A percentile compares a stretch with the other conserved stretches of the same genome.
Evolutionary conservation across 139 green algal genomes (phyloP).

Genomic region (Picochlorum sp.): DNA sequence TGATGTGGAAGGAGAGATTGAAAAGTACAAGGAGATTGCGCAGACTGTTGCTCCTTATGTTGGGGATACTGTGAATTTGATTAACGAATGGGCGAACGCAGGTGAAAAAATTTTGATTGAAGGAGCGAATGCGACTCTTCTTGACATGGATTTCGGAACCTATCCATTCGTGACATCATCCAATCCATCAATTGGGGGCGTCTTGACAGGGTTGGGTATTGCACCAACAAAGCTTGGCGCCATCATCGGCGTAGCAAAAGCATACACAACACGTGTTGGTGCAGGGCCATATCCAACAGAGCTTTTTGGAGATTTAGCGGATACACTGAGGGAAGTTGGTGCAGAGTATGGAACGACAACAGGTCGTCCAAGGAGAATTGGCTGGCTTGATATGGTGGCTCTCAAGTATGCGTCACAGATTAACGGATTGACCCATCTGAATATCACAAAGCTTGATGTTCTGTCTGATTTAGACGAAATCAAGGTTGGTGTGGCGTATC

Average conservation of each 20-base stretch:
- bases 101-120: conserved; percentile 93
- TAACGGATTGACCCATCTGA: conserved; percentile 95
- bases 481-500: conserved; percentile 69
- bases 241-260: conserved; percentile 96
- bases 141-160: conserved; percentile 98
- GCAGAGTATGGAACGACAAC: conserved; percentile 98
- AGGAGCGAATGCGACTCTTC: conserved; percentile 97
- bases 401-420: conserved; percentile 80
- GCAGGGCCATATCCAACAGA: conserved; percentile 96
- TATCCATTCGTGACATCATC: conserved; percentile 99
- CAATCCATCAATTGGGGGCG: conserved; percentile 92
- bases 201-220: conserved; percentile 86
- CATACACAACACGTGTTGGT: conserved; percentile 97
- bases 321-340: conserved; percentile 71
- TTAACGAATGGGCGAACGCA: conserved; percentile 49
- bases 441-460: conserved; percentile 99
- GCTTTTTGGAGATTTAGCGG: conserved; percentile 75
- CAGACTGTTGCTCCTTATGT: conserved; percentile 29
- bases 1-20: conserved; percentile 81
- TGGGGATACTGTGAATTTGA: conserved; percentile 76
- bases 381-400: conserved; percentile 96
- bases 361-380: conserved; percentile 83
- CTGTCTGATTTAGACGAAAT: conserved; percentile 78
- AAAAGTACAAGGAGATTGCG: conserved; percentile 61
- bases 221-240: conserved; percentile 77